These are phyloP conservation scores for Pleurozium schreberi DNA, from an alignment of 225 moss, liverwort and hornwort species.

Conservation along the genomic window DNA sequence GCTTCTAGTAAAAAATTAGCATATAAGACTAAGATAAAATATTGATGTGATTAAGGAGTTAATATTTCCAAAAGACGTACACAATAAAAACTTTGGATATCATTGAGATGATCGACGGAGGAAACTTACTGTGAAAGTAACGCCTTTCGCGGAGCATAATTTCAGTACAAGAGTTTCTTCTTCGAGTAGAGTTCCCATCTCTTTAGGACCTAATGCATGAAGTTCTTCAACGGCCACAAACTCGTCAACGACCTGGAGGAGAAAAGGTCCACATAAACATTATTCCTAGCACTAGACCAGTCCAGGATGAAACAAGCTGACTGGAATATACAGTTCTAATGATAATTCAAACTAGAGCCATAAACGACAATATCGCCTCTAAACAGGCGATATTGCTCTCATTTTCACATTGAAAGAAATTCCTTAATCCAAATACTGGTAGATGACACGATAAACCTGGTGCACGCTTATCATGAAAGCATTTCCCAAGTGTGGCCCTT, in stretches of 20 bases:
- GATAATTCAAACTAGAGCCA: not conserved
- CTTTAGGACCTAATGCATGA: slow-evolving; percentile 80
- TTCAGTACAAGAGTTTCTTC: slow-evolving; percentile 62
- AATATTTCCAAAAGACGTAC: not conserved
- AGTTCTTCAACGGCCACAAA: slow-evolving; percentile 92
- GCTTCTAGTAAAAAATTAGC: not conserved
- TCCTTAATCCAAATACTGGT: not conserved
- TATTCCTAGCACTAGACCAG: not conserved
- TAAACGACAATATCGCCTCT: not conserved
- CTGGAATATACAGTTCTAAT: not conserved
- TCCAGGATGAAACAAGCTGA: not conserved
- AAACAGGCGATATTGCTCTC: not conserved
- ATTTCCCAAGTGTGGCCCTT: not conserved
- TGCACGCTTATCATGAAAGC: not conserved
- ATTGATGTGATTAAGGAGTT: not conserved
- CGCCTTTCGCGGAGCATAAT: slow-evolving; percentile 73
- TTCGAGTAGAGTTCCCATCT: slow-evolving; percentile 70
- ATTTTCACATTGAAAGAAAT: not conserved
- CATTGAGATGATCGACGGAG: not conserved
- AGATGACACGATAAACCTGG: not conserved
- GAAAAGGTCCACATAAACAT: not conserved
- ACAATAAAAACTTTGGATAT: not conserved
- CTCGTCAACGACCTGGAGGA: slow-evolving; percentile 59
- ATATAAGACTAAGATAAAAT: not conserved
- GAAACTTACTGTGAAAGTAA: slow-evolving; percentile 55